A percentile compares a stretch with the other conserved stretches of the same genome.
Conservation (phyloP, 805 yeast genomes). For the Candida sanyiensis region DNA sequence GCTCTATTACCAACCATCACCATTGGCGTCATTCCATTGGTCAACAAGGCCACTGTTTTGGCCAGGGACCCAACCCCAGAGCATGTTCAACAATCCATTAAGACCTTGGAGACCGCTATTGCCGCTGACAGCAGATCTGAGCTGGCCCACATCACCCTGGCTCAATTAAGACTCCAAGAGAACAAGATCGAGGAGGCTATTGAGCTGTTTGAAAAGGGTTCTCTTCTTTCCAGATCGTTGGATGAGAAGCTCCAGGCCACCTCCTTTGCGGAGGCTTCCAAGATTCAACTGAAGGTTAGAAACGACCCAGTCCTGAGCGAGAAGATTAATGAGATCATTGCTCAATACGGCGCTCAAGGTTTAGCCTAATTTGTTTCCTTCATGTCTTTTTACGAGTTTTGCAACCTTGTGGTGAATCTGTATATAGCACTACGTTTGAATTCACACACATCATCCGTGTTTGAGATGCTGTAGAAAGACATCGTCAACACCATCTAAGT, state of each 20-base stretch:
- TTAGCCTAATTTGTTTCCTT: conserved; percentile 4
- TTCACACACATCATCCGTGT: not conserved
- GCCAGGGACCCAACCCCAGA: conserved; percentile 45
- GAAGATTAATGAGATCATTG: conserved; percentile 58
- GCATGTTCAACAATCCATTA: conserved; percentile 51
- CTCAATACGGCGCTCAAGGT: conserved; percentile 28
- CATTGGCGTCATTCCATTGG: conserved; percentile 83
- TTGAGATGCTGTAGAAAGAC: not conserved
- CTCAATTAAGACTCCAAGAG: conserved; percentile 82
- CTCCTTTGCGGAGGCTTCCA: conserved; percentile 88
- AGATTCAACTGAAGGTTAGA: conserved; percentile 76
- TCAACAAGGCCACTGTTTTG: conserved; percentile 78
- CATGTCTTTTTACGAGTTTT: not conserved
- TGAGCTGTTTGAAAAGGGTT: conserved; percentile 73
- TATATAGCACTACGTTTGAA: not conserved
- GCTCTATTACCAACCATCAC: conserved; percentile 54
- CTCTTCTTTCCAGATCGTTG: conserved; percentile 72
- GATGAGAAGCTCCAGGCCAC: conserved; percentile 89
- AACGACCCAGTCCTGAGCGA: conserved; percentile 59
- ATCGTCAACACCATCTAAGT: not conserved
- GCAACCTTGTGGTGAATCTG: not conserved
- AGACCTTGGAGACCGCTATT: conserved; percentile 66
- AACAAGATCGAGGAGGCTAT: conserved; percentile 81
- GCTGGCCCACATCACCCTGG: conserved; percentile 83
- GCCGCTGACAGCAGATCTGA: conserved; percentile 84